phyloP scores from a whole-genome alignment of 1,139 yeast genomes.

The Waltiozyma sp. region DNA sequence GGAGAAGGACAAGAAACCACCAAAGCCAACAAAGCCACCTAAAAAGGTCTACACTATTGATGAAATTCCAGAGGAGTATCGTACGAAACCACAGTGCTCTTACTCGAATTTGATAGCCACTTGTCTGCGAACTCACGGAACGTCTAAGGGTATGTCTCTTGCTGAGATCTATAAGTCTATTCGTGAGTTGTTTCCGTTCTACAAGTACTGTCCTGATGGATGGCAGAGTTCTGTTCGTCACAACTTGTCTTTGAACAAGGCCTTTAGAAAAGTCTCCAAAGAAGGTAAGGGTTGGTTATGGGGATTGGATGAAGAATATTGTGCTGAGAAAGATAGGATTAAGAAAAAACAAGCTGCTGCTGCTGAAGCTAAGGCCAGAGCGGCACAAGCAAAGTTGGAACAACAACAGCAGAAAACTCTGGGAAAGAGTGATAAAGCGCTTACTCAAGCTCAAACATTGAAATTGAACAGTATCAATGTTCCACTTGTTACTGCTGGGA shows the following conservation, averaged over 20 bases:
- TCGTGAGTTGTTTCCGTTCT: slow-evolving; percentile 81
- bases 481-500: slow-evolving; percentile 21
- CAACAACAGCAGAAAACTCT: slow-evolving; percentile 28
- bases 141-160: slow-evolving; percentile 65
- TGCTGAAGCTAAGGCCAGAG: slow-evolving; percentile 46
- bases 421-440: not conserved
- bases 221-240: slow-evolving; percentile 96
- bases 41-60: slow-evolving; percentile 54
- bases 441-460: not conserved
- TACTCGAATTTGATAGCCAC: slow-evolving; percentile 72
- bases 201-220: slow-evolving; percentile 88
- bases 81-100: slow-evolving; percentile 73
- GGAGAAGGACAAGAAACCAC: slow-evolving; percentile 28
- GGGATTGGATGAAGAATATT: slow-evolving; percentile 79
- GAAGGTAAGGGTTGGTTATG: slow-evolving; percentile 89
- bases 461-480: not conserved
- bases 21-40: slow-evolving; percentile 43
- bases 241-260: slow-evolving; percentile 73
- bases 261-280: slow-evolving; percentile 65
- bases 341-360: slow-evolving; percentile 57
- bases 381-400: slow-evolving; percentile 42
- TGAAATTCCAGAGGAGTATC: slow-evolving; percentile 79
- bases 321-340: slow-evolving; percentile 69
- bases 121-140: slow-evolving; percentile 57
- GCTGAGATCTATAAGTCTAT: slow-evolving; percentile 82